phyloP scores from a whole-genome alignment of 2,329 filamentous ascomycete genomes.

The Aurifilum marmelostoma region DNA sequence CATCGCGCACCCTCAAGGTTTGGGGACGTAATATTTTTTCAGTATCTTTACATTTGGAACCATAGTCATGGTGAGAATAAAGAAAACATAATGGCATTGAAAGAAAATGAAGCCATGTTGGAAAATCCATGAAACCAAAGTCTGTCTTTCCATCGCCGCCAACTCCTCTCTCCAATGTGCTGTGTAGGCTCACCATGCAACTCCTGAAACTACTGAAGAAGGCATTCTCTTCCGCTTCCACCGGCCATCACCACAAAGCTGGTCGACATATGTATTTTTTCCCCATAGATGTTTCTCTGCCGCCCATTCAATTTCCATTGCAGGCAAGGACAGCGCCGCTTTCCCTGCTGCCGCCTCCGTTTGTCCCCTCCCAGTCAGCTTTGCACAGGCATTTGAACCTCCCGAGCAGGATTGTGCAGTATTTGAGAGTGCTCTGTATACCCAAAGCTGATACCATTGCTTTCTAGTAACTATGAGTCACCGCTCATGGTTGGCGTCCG shows the following conservation, averaged over 20 bases:
- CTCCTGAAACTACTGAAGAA: constrained; percentile 1
- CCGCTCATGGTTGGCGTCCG: neutral
- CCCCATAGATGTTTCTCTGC: neutral
- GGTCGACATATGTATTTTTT: neutral
- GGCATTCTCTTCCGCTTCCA: neutral
- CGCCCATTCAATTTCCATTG: neutral
- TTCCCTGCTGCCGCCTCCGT: neutral
- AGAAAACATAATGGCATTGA: neutral
- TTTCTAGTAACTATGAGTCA: too few species aligned
- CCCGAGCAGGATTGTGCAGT: neutral
- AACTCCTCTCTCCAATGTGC: constrained; percentile 8
- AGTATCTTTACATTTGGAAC: neutral
- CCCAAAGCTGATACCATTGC: neutral
- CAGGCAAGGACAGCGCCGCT: neutral
- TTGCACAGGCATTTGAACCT: neutral
- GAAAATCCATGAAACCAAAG: neutral
- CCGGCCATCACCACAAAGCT: neutral
- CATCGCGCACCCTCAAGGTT: too few species aligned
- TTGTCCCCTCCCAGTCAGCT: neutral
- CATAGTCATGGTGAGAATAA: neutral
- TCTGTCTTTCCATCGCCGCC: constrained; percentile 8
- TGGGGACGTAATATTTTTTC: too few species aligned
- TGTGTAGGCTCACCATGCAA: constrained; percentile 3
- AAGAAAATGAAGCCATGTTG: neutral
- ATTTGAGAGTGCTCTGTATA: neutral